Evolutionary conservation across 805 yeast species (phyloP), one percentile per base, ranked within the genome.

Genomic region (Wickerhamiella australiensis): DNA sequence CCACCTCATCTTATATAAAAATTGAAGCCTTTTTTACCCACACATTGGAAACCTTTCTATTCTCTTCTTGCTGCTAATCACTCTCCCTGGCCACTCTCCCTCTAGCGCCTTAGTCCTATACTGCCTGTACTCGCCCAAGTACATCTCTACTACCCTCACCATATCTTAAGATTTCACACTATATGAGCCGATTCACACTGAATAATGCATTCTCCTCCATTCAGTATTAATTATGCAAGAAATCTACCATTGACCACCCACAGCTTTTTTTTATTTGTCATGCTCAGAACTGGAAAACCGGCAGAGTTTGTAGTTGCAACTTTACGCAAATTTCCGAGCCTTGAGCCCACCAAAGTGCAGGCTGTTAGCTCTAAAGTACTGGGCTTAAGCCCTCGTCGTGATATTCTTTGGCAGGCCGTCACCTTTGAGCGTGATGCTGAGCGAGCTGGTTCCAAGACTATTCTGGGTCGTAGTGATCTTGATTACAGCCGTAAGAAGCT

Each of bases 381-480:
- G 40, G 80, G 79, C 52, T 71, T 74, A 18, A 94, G 94, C 43
- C 64, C 85, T 52, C 80, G 98, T 67, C 79, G 95, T 65, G 99
- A 92, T 65, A 67, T 88, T 27, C 74, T 92, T 53, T 92, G 97
- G 96, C 78, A 80, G 61, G 95, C 97, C 1, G 96, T 86, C 27
- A 83, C 85, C 2, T 86, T 74, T 71, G 99, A 92, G 70, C 82
- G 88, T 35, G 96, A 92, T 63, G 78, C 77, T 55, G 79, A 79
- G 55, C 79, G 96, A 65, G 95, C 86, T 9, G 96, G 96, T 41
- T 75, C 96, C 1, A 79, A 85, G 1, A 82, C 81, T 60, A 94
- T 92, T 27, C 82, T 85, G 33, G 85, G 92, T 51, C 81, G 96
- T 66, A 76, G 85, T 33, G 90, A 85, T 58, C 82, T 82, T 66